Evolutionary conservation across 1,284 basidiomycete species (phyloP).

Genomic region (Ustilago sp.): DNA sequence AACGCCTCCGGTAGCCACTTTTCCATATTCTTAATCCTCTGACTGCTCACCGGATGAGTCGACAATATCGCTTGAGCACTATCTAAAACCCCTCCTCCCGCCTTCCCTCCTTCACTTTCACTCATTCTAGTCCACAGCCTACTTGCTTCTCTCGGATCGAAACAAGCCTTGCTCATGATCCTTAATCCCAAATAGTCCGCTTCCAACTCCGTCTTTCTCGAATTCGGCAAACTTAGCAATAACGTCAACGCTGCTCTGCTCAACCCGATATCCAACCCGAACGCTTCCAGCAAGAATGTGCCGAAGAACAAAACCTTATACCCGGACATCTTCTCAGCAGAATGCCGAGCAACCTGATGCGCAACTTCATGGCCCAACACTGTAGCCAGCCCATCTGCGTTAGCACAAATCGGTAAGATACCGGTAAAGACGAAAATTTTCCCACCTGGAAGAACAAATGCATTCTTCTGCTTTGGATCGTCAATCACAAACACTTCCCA

Average conservation of each 20-base stretch:
- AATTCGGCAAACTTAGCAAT: conserved; percentile 82
- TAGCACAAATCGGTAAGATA: conserved; percentile 81
- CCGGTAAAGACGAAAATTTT: conserved; percentile 88
- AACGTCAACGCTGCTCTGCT: conserved; percentile 72
- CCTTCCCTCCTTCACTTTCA: conserved; percentile 29
- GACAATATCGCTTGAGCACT: conserved; percentile 50
- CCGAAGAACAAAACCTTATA: conserved; percentile 58
- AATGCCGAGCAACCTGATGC: conserved; percentile 74
- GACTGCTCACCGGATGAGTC: conserved; percentile 59
- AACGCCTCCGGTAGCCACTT: conserved; percentile 55
- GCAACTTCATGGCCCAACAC: conserved; percentile 88
- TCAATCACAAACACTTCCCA: conserved; percentile 87
- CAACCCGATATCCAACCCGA: conserved; percentile 58
- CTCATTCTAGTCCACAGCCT: conserved; percentile 59
- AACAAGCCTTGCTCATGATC: conserved; percentile 76
- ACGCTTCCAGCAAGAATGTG: conserved; percentile 47
- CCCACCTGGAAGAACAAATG: conserved; percentile 80
- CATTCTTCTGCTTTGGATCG: conserved; percentile 79
- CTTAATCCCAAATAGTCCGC: conserved; percentile 80
- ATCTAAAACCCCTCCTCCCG: conserved; percentile 20
- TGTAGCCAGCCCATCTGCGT: conserved; percentile 86
- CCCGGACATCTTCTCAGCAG: conserved; percentile 66
- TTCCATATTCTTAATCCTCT: conserved; percentile 58
- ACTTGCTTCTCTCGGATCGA: conserved; percentile 78
- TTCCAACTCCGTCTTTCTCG: conserved; percentile 83